Evolutionary conservation across 2,329 filamentous ascomycete species (phyloP).

Genomic region (Neonectria coccinea): DNA sequence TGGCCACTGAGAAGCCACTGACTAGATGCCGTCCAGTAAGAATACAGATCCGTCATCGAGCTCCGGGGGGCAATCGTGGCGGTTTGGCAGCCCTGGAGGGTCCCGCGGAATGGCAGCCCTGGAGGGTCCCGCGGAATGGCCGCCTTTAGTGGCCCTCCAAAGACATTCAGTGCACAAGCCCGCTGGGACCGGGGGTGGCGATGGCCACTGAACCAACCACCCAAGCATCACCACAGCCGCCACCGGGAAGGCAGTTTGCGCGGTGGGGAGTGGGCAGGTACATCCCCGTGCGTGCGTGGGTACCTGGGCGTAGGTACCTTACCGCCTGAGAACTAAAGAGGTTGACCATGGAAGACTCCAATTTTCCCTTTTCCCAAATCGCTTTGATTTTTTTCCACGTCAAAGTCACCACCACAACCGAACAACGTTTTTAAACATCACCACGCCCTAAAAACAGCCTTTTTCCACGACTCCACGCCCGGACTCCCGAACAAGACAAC

Average conservation of each 20-base stretch:
- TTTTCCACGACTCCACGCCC: slow-evolving; percentile 31
- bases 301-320: slow-evolving; percentile 13
- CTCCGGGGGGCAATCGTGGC: neutral
- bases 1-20: slow-evolving; percentile 32
- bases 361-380: slow-evolving; percentile 50
- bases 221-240: neutral
- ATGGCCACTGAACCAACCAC: slow-evolving; percentile 15
- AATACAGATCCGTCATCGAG: slow-evolving; percentile 23
- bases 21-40: slow-evolving; percentile 35
- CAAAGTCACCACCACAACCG: slow-evolving; percentile 47
- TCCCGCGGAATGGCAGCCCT: neutral
- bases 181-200: slow-evolving; percentile 21
- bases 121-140: neutral
- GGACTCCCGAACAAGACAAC: slow-evolving; percentile 30
- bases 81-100: neutral
- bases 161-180: slow-evolving; percentile 22
- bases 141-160: slow-evolving; percentile 15
- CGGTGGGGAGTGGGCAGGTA: neutral
- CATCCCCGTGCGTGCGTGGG: neutral
- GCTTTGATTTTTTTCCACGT: slow-evolving; percentile 50
- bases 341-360: slow-evolving; percentile 40
- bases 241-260: neutral
- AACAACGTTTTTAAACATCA: slow-evolving; percentile 40
- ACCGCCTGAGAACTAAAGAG: slow-evolving; percentile 14
- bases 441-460: slow-evolving; percentile 22